Base-by-base conservation (phyloP, 179 eudicot species). In the Nepenthes alata region DNA sequence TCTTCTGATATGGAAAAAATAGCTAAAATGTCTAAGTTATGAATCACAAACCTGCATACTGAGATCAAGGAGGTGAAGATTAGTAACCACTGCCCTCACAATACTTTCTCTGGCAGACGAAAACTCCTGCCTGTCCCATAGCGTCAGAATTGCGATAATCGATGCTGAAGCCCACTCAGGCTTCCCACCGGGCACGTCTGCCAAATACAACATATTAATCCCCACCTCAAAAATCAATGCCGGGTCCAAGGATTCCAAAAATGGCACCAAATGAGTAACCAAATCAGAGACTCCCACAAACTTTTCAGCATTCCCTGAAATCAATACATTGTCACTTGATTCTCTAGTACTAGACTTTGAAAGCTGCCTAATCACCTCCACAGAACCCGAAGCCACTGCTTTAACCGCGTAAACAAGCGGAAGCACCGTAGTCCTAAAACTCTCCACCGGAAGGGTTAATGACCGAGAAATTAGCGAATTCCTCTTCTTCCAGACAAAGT, bases 171-270 rank as follows among this genome's bases (percentile, higher is more conserved):
- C 98, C 98, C 96, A 93, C 74, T 93, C 98, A 0, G 98, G 95
- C 77, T 86, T 93, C 59, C 98, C 98, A 25, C 98, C 98, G 38
- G 96, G 88, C 16, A 93, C 98, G 85, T 93, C 98, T 63, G 98
- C 98, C 75, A 91, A 67, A 72, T 80, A 93, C 69, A 89, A 64
- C 98, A 93, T 89, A 70, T 93, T 89, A 57, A 85, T 85, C 10
- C 83, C 98, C 72, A 93, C 98, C 76, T 93, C 98, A 54, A 81
- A 93, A 49, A 93, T 85, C 83, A 89, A 74, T 1, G 98, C 96
- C 1, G 98, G 87, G 55, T 86, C 95, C 62, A 86, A 74, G 1
- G 85, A 74, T 57, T 86, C 81, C 67, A 86, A 61, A 65, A 80
- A 86, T 1, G 98, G 98, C 6, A 86, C 84, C 75, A 93, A 72